Base-by-base conservation (phyloP, 345 rosid genomes). In the Cardiospermum halicacabum region DNA sequence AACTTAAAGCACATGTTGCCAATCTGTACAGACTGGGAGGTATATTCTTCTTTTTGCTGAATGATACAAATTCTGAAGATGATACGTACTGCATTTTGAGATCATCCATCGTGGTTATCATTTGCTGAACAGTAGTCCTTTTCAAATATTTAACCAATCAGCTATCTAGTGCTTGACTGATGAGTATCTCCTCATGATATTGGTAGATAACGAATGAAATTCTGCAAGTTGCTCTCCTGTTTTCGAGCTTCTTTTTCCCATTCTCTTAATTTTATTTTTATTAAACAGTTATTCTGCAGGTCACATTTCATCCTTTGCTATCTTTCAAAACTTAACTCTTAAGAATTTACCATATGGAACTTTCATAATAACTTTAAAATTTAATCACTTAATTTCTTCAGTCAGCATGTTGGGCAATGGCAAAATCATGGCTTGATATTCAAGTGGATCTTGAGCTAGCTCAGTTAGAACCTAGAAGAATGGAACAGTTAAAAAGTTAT, bases 351-450 rank as follows among this genome's bases (percentile, higher is more conserved):
- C 30, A 7, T 30, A 28, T 48, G 26, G 25, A 28, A 8, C 43
- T 53, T 43, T 15, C 11, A 25, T 5, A 53, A 53, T 68, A 36
- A 22, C 28, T 31, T 53, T 53, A 49, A 59, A 34, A 65, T 28
- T 19, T 61, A 15, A 50, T 37, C 54, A 13, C 12, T 51, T 3
- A 37, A 11, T 56, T 11, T 58, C 57, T 79, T 80, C 87, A 94
- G 96, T 80, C 99, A 76, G 99, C 97, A 22, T 94, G 96, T 83
- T 94, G 99, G 99, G 97, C 91, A 7, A 84, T 94, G 88, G 91
- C 96, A 65, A 94, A 85, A 72, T 94, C 97, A 36, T 91, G 99
- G 99, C 97, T 94, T 82, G 97, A 87, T 78, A 81, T 85, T 72
- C 99, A 82, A 78, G 93, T 94, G 77, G 99, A 91, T 81, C 62